phyloP scores from a whole-genome alignment of 345 rosid species.

The Aquilaria malaccensis region DNA sequence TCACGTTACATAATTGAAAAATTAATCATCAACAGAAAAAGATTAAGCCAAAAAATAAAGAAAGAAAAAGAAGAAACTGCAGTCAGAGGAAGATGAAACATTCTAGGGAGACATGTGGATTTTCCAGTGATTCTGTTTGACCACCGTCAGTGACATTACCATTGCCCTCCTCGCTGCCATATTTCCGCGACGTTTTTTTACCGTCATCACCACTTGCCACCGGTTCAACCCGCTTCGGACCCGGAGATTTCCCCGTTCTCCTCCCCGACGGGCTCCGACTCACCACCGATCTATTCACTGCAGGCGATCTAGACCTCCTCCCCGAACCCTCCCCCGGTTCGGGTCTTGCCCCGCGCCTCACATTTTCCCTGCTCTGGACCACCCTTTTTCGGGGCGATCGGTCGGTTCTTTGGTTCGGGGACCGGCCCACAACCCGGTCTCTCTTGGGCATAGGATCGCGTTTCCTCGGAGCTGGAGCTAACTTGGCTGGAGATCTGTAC shows the following conservation, averaged over 20 bases:
- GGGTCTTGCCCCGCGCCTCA: conserved; percentile 23
- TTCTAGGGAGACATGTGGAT: conserved; percentile 81
- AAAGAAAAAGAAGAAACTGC: neutral
- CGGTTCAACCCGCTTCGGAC: conserved; percentile 39
- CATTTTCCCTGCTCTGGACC: conserved; percentile 28
- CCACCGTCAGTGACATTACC: conserved; percentile 7
- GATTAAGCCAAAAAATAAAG: neutral
- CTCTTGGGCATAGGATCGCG: conserved; percentile 12
- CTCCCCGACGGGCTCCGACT: conserved; percentile 46
- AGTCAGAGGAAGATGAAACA: conserved; percentile 75
- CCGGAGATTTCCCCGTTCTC: conserved; percentile 53
- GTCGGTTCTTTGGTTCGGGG: conserved; percentile 44
- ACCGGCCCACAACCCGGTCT: conserved; percentile 28
- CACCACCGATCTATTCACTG: conserved; percentile 44
- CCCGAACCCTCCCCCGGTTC: conserved; percentile 66
- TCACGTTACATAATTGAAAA: too few species aligned
- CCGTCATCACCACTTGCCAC: conserved; percentile 8
- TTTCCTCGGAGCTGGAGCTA: conserved; percentile 19
- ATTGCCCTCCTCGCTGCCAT: conserved; percentile 7
- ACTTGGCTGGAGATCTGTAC: conserved; percentile 50
- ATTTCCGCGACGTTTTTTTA: conserved; percentile 11
- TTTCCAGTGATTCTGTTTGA: conserved; percentile 55
- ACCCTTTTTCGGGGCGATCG: conserved; percentile 44
- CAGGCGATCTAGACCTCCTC: conserved; percentile 66
- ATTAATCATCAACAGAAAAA: too few species aligned